Conservation (phyloP, 768 basidiomycete genomes). For the Panus rudis region DNA sequence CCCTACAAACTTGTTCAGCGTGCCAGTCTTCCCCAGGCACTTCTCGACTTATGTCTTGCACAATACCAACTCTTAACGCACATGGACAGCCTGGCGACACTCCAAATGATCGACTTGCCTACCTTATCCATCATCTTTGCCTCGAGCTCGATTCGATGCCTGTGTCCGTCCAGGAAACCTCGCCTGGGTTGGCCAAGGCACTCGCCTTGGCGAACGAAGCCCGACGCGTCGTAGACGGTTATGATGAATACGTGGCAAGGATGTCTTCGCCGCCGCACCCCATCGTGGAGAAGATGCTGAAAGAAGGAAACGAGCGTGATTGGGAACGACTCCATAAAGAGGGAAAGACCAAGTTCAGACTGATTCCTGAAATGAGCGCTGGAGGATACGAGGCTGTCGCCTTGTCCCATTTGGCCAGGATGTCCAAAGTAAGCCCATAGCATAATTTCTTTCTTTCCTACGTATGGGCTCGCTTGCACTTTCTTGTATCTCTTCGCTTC, state of each 20-base stretch:
- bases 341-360: slow-evolving; percentile 7
- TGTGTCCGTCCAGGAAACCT: neutral
- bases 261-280: slow-evolving; percentile 7
- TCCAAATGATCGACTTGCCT: slow-evolving; percentile 8
- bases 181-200: neutral
- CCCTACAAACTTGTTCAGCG: too few relatives aligned
- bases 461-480: too few relatives aligned
- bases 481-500: too few relatives aligned
- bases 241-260: slow-evolving; percentile 7
- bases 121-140: slow-evolving; percentile 8
- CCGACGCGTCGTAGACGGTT: slow-evolving; percentile 7
- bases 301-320: slow-evolving; percentile 4
- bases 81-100: slow-evolving; percentile 1
- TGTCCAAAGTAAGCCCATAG: slow-evolving; percentile 1
- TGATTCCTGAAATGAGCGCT: slow-evolving; percentile 6
- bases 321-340: slow-evolving; percentile 4
- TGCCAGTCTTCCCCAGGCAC: too few relatives aligned
- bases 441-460: neutral
- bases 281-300: slow-evolving; percentile 7
- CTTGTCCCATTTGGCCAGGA: slow-evolving; percentile 9
- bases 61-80: neutral
- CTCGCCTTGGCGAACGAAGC: slow-evolving; percentile 7
- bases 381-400: slow-evolving; percentile 12
- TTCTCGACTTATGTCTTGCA: too few relatives aligned
- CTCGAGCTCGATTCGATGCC: slow-evolving; percentile 4